Conservation (phyloP, 2,329 filamentous ascomycete species). For the Epicoccum sorghinum region DNA sequence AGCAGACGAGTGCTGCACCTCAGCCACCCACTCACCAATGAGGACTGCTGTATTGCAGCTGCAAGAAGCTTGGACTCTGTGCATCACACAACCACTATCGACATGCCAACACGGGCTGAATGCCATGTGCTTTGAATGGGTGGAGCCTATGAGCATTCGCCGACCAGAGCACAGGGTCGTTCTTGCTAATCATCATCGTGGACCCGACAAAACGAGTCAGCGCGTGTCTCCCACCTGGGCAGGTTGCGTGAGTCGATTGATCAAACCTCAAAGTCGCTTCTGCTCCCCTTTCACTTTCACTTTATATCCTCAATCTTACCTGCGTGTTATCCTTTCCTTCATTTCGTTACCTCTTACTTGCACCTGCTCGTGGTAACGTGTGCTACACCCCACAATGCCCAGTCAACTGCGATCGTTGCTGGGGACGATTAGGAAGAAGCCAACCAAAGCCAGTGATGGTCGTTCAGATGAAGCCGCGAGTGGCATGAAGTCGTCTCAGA, state of each 20-base stretch:
- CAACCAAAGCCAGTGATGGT: constrained; percentile 56
- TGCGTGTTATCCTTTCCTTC: neutral
- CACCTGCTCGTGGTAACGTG: constrained; percentile 1
- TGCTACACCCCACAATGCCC: constrained; percentile 28
- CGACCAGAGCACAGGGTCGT: constrained; percentile 22
- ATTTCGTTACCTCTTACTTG: neutral
- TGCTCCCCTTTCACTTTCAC: neutral
- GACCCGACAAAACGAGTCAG: neutral
- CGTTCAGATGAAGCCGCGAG: constrained; percentile 43
- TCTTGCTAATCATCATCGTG: constrained; percentile 21
- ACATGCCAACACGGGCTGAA: constrained; percentile 6
- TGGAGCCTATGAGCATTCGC: constrained; percentile 15
- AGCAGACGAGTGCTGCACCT: constrained; percentile 7
- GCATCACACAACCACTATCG: constrained; percentile 14
- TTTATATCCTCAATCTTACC: neutral
- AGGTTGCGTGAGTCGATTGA: no score
- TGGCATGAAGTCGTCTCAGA: constrained; percentile 28
- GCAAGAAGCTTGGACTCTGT: constrained; percentile 9
- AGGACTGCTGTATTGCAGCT: constrained; percentile 10
- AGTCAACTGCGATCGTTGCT: constrained; percentile 52
- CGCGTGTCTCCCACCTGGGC: neutral
- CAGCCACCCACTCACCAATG: constrained; percentile 27
- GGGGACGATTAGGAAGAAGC: constrained; percentile 55
- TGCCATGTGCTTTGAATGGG: constrained; percentile 14
- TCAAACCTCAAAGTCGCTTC: constrained; percentile 6